Evolutionary conservation across 2,329 filamentous ascomycete genomes (phyloP), one percentile per base, ranked within the genome.

Genomic region (Didymella glomerata): DNA sequence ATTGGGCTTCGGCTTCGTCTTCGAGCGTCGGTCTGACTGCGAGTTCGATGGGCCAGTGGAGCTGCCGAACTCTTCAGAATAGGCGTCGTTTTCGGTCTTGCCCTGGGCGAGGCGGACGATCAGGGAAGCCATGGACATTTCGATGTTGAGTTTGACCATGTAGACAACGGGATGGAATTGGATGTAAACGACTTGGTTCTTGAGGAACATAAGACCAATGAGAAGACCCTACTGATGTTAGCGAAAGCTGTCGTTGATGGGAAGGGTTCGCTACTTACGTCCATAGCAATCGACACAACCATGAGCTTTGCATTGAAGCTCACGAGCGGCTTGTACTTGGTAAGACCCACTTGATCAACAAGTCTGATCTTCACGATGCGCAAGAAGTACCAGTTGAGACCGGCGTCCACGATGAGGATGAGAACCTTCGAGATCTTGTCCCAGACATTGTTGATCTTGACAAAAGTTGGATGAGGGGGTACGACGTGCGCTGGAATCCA

Each of bases 321-420:
- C 1, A 80, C 74, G 3, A 80, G 67, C 0, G 72, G 73, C 46
- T 72, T 56, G 52, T 81, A 81, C 61, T 81, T 81, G 9, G 66
- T 70, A 8, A 81, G 67, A 0, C 78, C 78, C 48, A 75, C 68
- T 55, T 77, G 70, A 8, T 69, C 58, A 2, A 81, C 71, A 2
- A 82, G 72, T 4, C 76, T 69, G 9, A 66, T 64, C 55, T 77
- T 75, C 22, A 81, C 78, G 4, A 72, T 78, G 14, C 64, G 65
- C 2, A 86, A 73, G 63, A 86, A 86, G 62, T 83, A 84, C 68
- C 76, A 80, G 57, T 86, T 86, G n/a, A 86, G 77, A 0, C 66
- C 70, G 1, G 77, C 81, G 56, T 86, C 84, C 7, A 85, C 76
- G 1, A 84, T 48, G 2, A 84, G 68, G 60, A 85, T 84, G 3